These are phyloP conservation scores for Exophiala sp. DNA, from an alignment of 2,329 filamentous ascomycete genomes.

Conservation along the genomic window DNA sequence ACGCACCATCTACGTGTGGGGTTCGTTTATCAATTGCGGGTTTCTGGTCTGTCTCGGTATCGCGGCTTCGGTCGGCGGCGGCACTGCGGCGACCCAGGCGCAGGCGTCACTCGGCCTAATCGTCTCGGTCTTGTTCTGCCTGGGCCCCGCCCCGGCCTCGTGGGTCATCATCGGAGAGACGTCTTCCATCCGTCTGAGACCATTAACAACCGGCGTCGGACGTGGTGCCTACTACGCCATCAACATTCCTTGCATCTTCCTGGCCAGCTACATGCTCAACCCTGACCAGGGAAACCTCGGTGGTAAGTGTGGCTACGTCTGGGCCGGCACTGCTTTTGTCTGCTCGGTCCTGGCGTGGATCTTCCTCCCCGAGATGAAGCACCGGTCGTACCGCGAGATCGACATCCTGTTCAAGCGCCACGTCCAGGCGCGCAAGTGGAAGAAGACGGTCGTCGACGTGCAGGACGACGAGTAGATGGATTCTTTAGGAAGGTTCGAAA, in stretches of 20 bases:
- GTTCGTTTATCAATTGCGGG: constrained; percentile 51
- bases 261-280: constrained; percentile 41
- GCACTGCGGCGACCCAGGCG: constrained; percentile 46
- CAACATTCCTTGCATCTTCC: constrained; percentile 65
- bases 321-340: constrained; percentile 56
- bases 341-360: constrained; percentile 52
- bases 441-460: constrained; percentile 51
- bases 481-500: background rate
- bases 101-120: constrained; percentile 63
- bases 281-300: constrained; percentile 44
- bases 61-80: constrained; percentile 50
- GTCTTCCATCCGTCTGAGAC: constrained; percentile 61
- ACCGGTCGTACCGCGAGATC: constrained; percentile 58
- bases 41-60: constrained; percentile 60
- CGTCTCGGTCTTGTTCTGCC: constrained; percentile 62
- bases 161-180: constrained; percentile 68
- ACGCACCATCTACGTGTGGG: constrained; percentile 63
- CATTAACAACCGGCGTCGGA: constrained; percentile 64
- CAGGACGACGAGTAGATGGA: constrained; percentile 59
- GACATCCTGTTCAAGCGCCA: constrained; percentile 58
- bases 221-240: constrained; percentile 62
- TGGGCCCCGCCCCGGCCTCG: constrained; percentile 61
- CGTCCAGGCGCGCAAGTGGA: constrained; percentile 52
- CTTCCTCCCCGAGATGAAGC: constrained; percentile 56
- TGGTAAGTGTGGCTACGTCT: constrained; percentile 59